These are phyloP conservation scores for Diaporthe longicolla DNA, from an alignment of 2,329 filamentous ascomycete genomes.

Conservation along the genomic window DNA sequence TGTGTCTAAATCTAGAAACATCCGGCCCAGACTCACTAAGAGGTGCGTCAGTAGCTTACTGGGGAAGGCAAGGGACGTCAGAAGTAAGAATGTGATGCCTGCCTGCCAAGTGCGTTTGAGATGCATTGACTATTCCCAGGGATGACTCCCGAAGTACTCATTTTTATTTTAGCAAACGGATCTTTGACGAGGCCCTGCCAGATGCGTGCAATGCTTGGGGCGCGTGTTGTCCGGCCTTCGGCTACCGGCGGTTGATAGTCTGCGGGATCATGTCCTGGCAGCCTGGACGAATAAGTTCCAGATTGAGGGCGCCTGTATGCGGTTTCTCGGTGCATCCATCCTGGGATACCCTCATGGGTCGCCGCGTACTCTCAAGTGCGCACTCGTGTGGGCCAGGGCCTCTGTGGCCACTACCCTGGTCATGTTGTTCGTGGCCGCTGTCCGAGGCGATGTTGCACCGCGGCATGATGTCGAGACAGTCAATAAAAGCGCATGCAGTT, in stretches of 20 bases:
- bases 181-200: too few relatives aligned
- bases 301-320: not conserved
- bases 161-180: not conserved
- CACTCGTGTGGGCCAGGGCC: not conserved
- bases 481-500: not conserved
- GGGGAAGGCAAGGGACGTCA: conserved; percentile 24
- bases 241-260: not conserved
- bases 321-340: not conserved
- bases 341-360: not conserved
- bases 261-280: not conserved
- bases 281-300: not conserved
- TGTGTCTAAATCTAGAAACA: not conserved
- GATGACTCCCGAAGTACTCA: not conserved
- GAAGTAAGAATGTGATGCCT: conserved; percentile 9
- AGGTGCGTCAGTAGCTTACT: not conserved
- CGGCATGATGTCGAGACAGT: conserved; percentile 19
- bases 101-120: not conserved
- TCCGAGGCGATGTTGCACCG: not conserved
- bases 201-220: not conserved
- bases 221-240: not conserved
- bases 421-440: not conserved
- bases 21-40: not conserved
- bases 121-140: not conserved
- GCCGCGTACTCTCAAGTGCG: not conserved
- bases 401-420: not conserved